Conservation (phyloP, 139 green algal species). For the Ettlia oleoabundans region DNA sequence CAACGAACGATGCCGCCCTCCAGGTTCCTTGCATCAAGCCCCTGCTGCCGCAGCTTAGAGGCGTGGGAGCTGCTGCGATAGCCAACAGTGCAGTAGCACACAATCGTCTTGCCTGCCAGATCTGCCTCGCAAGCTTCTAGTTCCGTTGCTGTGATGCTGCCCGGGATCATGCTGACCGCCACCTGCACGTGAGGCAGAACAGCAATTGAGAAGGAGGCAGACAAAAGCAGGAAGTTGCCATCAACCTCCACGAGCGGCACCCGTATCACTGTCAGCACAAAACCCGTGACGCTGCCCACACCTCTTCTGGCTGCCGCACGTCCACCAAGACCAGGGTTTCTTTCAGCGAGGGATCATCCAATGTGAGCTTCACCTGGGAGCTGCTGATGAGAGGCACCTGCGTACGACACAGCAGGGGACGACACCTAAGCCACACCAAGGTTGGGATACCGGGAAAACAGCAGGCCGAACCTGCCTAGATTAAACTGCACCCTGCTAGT, state of each 20-base stretch:
- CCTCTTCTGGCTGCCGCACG: conserved; percentile 39
- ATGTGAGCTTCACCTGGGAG: background rate
- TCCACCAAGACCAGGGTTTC: conserved; percentile 45
- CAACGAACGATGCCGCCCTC: conserved; percentile 62
- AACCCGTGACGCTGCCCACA: no score
- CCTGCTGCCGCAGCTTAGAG: conserved; percentile 37
- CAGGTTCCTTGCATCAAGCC: conserved; percentile 55
- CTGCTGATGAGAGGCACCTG: no score
- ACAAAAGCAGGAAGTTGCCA: no score
- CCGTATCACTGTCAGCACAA: no score
- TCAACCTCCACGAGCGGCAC: no score
- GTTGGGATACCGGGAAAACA: background rate
- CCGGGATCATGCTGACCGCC: conserved; percentile 17
- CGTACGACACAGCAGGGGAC: no score
- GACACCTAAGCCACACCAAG: no score
- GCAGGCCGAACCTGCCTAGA: no score
- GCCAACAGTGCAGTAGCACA: conserved; percentile 64
- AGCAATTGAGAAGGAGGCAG: no score
- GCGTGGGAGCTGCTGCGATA: conserved; percentile 55
- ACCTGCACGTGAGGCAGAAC: background rate
- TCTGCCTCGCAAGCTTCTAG: conserved; percentile 34
- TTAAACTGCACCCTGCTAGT: no score
- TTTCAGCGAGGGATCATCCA: background rate
- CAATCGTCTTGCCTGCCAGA: conserved; percentile 35
- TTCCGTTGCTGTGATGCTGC: conserved; percentile 35